These are phyloP conservation scores for Rhizophagus clarus DNA, from an alignment of 192 early-diverging fungal genomes.

Conservation along the genomic window DNA sequence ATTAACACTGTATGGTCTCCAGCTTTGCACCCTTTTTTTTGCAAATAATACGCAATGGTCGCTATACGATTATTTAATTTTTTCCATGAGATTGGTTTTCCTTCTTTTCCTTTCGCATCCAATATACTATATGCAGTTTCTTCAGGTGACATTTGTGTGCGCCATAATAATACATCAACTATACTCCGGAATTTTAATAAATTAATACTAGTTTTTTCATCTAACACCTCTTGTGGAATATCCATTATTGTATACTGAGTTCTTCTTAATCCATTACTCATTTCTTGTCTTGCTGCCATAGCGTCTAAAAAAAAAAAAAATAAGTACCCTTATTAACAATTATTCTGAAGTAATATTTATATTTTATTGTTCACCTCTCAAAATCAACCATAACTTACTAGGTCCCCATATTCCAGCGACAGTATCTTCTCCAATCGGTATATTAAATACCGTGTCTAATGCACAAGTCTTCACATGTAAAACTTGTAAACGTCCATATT, in stretches of 20 bases:
- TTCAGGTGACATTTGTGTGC: conserved; percentile 63
- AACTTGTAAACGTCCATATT: conserved; percentile 59
- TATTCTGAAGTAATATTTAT: not conserved
- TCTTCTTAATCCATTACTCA: conserved; percentile 36
- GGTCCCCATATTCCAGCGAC: conserved; percentile 52
- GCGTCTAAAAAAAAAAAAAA: conserved; percentile 32
- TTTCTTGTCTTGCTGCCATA: conserved; percentile 32
- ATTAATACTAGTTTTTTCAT: conserved; percentile 73
- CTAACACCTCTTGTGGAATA: conserved; percentile 59
- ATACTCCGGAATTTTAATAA: conserved; percentile 68
- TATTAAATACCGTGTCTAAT: conserved; percentile 63
- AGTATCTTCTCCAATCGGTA: conserved; percentile 57
- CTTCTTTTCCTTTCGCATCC: conserved; percentile 61
- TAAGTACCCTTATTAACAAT: not conserved
- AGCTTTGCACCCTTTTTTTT: conserved; percentile 59
- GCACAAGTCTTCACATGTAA: conserved; percentile 60
- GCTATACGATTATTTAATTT: conserved; percentile 72
- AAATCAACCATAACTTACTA: conserved; percentile 23
- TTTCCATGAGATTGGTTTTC: conserved; percentile 66
- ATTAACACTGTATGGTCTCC: conserved; percentile 65
- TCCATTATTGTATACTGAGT: conserved; percentile 76
- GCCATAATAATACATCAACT: conserved; percentile 74
- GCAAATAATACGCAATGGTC: conserved; percentile 63
- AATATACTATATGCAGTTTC: conserved; percentile 63
- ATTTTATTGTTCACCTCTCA: not conserved